phyloP scores from a whole-genome alignment of 805 yeast genomes.

The Naumovozyma castellii region DNA sequence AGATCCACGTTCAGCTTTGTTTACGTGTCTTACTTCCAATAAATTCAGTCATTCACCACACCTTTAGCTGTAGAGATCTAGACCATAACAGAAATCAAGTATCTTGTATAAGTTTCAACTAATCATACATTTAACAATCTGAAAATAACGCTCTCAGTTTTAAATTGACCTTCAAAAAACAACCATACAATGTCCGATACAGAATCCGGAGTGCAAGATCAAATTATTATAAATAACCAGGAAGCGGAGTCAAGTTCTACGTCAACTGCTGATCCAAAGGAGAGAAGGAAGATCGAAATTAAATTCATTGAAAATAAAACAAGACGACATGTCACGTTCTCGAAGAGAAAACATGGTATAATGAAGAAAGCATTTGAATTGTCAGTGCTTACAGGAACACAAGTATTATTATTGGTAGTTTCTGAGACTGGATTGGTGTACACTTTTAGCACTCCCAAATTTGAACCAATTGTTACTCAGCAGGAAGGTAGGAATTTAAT shows the following conservation, averaged over 20 bases:
- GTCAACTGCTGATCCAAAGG: conserved; percentile 27
- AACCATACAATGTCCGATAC: not conserved
- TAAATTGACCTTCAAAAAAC: not conserved
- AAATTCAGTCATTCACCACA: too few relatives aligned
- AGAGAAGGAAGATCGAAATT: conserved; percentile 87
- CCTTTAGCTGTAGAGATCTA: too few relatives aligned
- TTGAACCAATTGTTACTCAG: conserved; percentile 94
- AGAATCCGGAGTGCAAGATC: not conserved
- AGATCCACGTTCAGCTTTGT: too few relatives aligned
- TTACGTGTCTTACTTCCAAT: too few relatives aligned
- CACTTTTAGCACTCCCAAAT: conserved; percentile 97
- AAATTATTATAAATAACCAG: not conserved
- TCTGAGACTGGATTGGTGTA: conserved; percentile 98
- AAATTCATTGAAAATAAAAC: conserved; percentile 96
- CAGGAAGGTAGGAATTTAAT: conserved; percentile 94
- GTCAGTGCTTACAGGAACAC: conserved; percentile 94
- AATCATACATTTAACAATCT: too few relatives aligned
- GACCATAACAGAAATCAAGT: too few relatives aligned
- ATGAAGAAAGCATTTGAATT: conserved; percentile 99
- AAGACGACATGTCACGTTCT: conserved; percentile 94
- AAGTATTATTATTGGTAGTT: conserved; percentile 86
- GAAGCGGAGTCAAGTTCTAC: not conserved
- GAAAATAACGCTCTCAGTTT: too few relatives aligned
- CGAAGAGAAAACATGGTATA: conserved; percentile 96
- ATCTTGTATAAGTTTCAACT: too few relatives aligned